phyloP scores from a whole-genome alignment of 2,329 filamentous ascomycete genomes.

The Lizonia empirigonia region DNA sequence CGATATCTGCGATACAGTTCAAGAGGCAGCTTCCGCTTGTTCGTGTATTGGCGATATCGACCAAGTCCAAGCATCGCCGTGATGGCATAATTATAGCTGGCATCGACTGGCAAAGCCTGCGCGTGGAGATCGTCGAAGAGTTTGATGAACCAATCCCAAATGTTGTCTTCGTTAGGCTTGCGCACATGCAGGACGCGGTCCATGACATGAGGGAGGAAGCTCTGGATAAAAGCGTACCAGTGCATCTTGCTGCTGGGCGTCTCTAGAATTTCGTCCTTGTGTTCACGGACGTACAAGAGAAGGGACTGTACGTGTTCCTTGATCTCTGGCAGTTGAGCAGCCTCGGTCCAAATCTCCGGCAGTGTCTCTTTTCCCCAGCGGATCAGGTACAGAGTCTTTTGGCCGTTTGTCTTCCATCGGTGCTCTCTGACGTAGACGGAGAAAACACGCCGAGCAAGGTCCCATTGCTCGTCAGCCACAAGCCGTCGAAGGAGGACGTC shows the following conservation, averaged over 20 bases:
- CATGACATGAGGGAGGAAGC: slow-evolving; percentile 39
- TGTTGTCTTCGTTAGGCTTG: slow-evolving; percentile 31
- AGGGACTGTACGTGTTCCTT: slow-evolving; percentile 35
- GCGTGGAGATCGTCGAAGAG: slow-evolving; percentile 33
- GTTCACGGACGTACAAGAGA: slow-evolving; percentile 32
- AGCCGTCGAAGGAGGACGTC: slow-evolving; percentile 38
- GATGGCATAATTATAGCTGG: slow-evolving; percentile 39
- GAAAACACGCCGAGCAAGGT: slow-evolving; percentile 40
- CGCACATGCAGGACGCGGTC: slow-evolving; percentile 26
- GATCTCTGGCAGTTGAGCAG: slow-evolving; percentile 32
- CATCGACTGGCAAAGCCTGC: slow-evolving; percentile 24
- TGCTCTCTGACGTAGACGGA: slow-evolving; percentile 14
- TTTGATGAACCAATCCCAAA: slow-evolving; percentile 33
- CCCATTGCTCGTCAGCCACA: slow-evolving; percentile 45
- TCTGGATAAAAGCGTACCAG: slow-evolving; percentile 28
- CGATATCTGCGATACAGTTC: slow-evolving; percentile 36
- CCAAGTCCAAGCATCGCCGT: slow-evolving; percentile 31
- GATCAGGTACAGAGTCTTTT: slow-evolving; percentile 3
- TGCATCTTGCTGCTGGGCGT: slow-evolving; percentile 13
- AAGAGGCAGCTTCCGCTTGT: slow-evolving; percentile 33
- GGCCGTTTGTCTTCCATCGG: slow-evolving; percentile 7
- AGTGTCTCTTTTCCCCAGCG: slow-evolving; percentile 11
- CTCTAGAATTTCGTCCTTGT: slow-evolving; percentile 29
- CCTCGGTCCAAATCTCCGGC: slow-evolving; percentile 34
- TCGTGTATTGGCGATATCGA: slow-evolving; percentile 36